A percentile compares a stretch with the other conserved stretches of the same genome.
These are phyloP conservation scores for Mycena kentingensis DNA, from an alignment of 768 basidiomycete genomes.

Conservation along the genomic window DNA sequence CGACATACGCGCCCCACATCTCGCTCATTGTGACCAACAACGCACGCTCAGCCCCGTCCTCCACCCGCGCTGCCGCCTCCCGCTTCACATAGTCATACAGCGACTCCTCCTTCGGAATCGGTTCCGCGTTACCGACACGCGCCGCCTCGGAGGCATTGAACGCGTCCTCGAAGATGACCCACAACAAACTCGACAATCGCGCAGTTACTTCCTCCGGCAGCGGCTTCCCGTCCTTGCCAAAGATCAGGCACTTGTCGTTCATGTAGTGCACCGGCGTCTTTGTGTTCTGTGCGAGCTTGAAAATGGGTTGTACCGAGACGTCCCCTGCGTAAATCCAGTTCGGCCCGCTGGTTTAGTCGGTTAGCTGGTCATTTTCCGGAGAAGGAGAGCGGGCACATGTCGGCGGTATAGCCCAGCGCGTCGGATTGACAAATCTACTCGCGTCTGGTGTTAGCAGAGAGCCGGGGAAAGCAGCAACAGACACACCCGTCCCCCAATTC, in stretches of 20 bases:
- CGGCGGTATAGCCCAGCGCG: slow-evolving; percentile 22
- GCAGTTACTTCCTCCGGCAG: slow-evolving; percentile 15
- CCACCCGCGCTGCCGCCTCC: slow-evolving; percentile 12
- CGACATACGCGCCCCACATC: slow-evolving; percentile 25
- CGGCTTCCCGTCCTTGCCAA: slow-evolving; percentile 12
- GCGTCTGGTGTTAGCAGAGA: neutral
- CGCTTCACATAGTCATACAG: slow-evolving; percentile 22
- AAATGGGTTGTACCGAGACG: slow-evolving; percentile 24
- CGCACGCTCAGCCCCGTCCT: slow-evolving; percentile 18
- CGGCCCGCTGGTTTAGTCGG: slow-evolving; percentile 18
- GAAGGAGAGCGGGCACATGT: slow-evolving; percentile 10
- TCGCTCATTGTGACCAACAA: slow-evolving; percentile 23
- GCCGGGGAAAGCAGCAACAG: neutral
- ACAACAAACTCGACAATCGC: slow-evolving; percentile 22
- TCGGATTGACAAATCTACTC: slow-evolving; percentile 24
- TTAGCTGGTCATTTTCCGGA: neutral
- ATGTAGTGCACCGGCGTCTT: slow-evolving; percentile 22
- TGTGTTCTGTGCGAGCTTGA: slow-evolving; percentile 22
- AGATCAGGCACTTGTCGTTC: slow-evolving; percentile 24
- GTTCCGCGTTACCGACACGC: slow-evolving; percentile 12
- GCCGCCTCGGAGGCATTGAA: slow-evolving; percentile 20
- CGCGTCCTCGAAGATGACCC: slow-evolving; percentile 24
- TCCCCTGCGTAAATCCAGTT: slow-evolving; percentile 25
- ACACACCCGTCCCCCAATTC: slow-evolving; percentile 25
- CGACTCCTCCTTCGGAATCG: slow-evolving; percentile 15